Percentiles rank a stretch among this genome's conserved stretches.
Evolutionary conservation across 2,329 filamentous ascomycete species (phyloP).

Genomic region (Ophiocordyceps camponoti-leonardi): DNA sequence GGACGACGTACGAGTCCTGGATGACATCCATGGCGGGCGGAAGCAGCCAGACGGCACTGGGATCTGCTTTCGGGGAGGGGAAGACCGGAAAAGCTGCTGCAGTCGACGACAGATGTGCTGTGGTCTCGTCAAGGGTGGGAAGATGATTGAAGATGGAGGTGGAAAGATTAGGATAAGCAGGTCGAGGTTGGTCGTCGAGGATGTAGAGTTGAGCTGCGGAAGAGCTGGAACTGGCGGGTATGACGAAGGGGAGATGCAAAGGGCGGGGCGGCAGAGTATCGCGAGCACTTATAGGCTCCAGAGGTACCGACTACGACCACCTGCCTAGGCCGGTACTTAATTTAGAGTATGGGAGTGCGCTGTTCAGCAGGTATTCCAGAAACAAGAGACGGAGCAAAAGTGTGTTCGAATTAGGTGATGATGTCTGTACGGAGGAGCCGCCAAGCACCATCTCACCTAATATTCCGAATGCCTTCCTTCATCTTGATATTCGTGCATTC

Average conservation of each 20-base stretch:
- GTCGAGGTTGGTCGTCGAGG: not conserved
- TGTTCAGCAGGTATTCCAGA: not conserved
- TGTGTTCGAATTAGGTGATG: not conserved
- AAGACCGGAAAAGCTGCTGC: not conserved
- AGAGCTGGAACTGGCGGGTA: not conserved
- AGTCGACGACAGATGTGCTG: not conserved
- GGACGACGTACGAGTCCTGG: constrained; percentile 4
- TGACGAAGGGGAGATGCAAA: not conserved
- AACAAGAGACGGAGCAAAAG: not conserved
- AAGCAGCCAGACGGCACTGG: constrained; percentile 3
- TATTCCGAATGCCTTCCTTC: not conserved
- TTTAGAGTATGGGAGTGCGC: not conserved
- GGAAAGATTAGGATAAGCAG: not conserved
- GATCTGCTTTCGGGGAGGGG: not conserved
- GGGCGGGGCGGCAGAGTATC: not conserved
- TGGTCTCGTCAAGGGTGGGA: not conserved
- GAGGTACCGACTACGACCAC: not conserved
- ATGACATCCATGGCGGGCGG: constrained; percentile 5
- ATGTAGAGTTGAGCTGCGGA: not conserved
- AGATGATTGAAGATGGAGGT: not conserved
- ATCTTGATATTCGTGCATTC: not conserved
- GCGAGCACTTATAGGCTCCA: not conserved
- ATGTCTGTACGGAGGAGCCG: not conserved
- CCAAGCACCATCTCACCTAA: not conserved
- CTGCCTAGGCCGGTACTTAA: not conserved